Evolutionary conservation across 306 rosid genomes (phyloP).

Genomic region (Crotalaria pallida): DNA sequence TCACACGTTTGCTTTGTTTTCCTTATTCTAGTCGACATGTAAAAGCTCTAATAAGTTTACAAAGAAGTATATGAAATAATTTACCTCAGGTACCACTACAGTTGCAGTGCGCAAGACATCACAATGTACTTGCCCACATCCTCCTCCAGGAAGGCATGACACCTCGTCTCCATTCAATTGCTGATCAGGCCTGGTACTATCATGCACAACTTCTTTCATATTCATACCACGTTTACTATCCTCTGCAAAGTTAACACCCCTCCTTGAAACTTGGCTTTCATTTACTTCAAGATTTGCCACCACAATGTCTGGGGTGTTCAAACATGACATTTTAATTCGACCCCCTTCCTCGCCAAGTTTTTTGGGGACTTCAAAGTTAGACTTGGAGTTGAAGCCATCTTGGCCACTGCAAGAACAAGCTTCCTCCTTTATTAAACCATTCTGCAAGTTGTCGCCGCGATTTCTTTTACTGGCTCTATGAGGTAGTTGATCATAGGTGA

Average conservation of each 20-base stretch:
- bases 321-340: background rate
- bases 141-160: constrained; percentile 32
- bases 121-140: constrained; percentile 21
- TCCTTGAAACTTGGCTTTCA: background rate
- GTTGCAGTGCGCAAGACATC: constrained; percentile 26
- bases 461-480: constrained; percentile 22
- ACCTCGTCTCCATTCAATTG: constrained; percentile 27
- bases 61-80: background rate
- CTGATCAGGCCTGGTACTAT: background rate
- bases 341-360: constrained; percentile 11
- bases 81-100: constrained; percentile 49
- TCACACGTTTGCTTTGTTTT: background rate
- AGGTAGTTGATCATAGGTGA: constrained; percentile 24
- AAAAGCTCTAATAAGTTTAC: background rate
- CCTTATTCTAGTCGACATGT: background rate
- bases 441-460: constrained; percentile 12
- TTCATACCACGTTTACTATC: constrained; percentile 4
- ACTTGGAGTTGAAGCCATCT: constrained; percentile 11
- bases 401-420: constrained; percentile 17
- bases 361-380: background rate
- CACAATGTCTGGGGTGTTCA: constrained; percentile 6
- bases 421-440: constrained; percentile 20
- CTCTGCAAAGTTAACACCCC: background rate
- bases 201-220: background rate
- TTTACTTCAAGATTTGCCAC: background rate